phyloP scores from a whole-genome alignment of 352 stramenopile genomes.

The Globisporangium paroecandrum region DNA sequence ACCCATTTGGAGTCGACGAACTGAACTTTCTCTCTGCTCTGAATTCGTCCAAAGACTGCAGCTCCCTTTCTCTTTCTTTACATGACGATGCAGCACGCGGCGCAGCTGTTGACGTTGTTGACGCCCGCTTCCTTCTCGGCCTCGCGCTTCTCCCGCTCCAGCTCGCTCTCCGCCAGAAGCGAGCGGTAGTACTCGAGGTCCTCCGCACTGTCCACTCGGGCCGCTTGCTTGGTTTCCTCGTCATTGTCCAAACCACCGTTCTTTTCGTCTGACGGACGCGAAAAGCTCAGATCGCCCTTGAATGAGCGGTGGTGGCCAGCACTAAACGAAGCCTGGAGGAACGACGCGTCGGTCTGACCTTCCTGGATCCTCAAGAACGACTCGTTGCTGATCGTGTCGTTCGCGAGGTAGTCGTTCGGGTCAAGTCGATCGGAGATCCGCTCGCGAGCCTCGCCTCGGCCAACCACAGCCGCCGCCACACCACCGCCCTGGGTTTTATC shows the following conservation, averaged over 20 bases:
- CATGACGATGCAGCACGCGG: slow-evolving; percentile 57
- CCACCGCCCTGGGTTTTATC: slow-evolving; percentile 17
- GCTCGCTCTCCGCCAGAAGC: slow-evolving; percentile 40
- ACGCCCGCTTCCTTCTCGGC: slow-evolving; percentile 15
- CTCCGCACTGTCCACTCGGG: slow-evolving; percentile 25
- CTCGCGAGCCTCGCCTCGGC: slow-evolving; percentile 18
- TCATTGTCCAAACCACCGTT: slow-evolving; percentile 7
- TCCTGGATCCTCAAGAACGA: slow-evolving; percentile 50
- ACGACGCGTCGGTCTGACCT: slow-evolving; percentile 21
- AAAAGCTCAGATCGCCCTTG: slow-evolving; percentile 49
- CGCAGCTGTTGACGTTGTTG: slow-evolving; percentile 34
- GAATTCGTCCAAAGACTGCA: not conserved
- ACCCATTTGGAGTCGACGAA: not conserved
- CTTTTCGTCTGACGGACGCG: slow-evolving; percentile 4
- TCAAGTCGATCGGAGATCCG: slow-evolving; percentile 33
- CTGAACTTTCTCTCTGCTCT: not conserved
- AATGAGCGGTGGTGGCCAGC: slow-evolving; percentile 33
- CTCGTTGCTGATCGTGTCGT: slow-evolving; percentile 75
- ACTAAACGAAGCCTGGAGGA: slow-evolving; percentile 21
- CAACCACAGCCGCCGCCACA: slow-evolving; percentile 17
- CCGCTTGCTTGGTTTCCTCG: slow-evolving; percentile 2
- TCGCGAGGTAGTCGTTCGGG: slow-evolving; percentile 55
- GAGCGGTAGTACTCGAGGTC: slow-evolving; percentile 50
- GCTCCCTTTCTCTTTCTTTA: slow-evolving; percentile 8
- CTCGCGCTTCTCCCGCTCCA: slow-evolving; percentile 25